A percentile compares a stretch with the other conserved stretches of the same genome.
phyloP scores from a whole-genome alignment of 495 filamentous ascomycete species.

The Xanthoparmelia taractica region DNA sequence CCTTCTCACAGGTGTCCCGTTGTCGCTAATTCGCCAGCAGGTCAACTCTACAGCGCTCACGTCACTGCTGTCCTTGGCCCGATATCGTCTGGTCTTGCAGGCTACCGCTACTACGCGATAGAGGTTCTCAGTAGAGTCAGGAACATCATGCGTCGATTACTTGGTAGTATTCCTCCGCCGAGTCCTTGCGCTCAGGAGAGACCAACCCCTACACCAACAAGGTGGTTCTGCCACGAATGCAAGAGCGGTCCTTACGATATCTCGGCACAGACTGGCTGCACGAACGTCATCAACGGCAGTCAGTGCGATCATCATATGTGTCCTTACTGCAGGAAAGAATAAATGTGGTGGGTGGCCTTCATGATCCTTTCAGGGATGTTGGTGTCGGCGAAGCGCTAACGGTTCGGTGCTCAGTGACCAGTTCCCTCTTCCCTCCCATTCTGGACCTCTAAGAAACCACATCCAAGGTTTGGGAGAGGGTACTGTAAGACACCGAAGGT shows the following conservation, averaged over 20 bases:
- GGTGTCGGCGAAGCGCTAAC: background rate
- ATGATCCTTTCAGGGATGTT: background rate
- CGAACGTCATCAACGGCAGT: conserved; percentile 4
- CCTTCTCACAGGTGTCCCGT: background rate
- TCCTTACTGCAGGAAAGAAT: conserved; percentile 1
- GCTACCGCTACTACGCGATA: background rate
- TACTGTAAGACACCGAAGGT: background rate
- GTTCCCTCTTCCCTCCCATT: background rate
- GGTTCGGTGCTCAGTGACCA: background rate
- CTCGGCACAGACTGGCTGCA: background rate
- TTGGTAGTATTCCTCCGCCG: background rate
- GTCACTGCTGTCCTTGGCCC: background rate
- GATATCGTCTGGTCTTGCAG: background rate
- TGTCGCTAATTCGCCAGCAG: background rate
- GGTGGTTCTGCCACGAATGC: conserved; percentile 8
- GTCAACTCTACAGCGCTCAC: background rate
- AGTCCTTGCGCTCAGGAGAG: background rate
- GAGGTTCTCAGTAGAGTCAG: background rate
- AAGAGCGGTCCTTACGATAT: conserved; percentile 4
- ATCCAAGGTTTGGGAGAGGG: background rate
- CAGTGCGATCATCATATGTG: conserved; percentile 5
- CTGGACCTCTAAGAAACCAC: background rate
- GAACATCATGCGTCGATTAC: background rate
- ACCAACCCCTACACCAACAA: background rate
- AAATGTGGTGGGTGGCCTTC: background rate